These are phyloP conservation scores for Parietaria judaica DNA, from an alignment of 306 rosid genomes.

Conservation along the genomic window DNA sequence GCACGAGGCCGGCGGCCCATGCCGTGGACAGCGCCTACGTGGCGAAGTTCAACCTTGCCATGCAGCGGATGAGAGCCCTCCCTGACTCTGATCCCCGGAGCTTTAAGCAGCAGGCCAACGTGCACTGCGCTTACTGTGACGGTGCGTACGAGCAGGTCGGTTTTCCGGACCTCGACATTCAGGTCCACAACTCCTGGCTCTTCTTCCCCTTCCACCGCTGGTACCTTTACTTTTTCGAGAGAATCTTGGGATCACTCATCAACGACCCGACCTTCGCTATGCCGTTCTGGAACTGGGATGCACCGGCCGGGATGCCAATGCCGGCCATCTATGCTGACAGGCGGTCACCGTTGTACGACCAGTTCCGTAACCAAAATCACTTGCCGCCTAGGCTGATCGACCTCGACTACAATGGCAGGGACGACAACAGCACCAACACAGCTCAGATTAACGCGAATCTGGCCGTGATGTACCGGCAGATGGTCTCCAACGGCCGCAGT, in stretches of 20 bases:
- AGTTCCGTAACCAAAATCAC: conserved; percentile 31
- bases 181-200: conserved; percentile 71
- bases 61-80: conserved; percentile 50
- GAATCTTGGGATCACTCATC: conserved; percentile 54
- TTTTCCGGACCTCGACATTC: conserved; percentile 55
- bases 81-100: conserved; percentile 57
- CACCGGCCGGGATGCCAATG: conserved; percentile 51
- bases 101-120: conserved; percentile 56
- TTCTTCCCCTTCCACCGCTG: conserved; percentile 77
- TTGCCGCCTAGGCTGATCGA: conserved; percentile 48
- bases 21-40: conserved; percentile 34
- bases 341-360: conserved; percentile 47
- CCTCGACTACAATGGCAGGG: conserved; percentile 24
- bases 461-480: conserved; percentile 57
- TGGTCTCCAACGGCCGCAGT: conserved; percentile 53
- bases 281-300: conserved; percentile 81
- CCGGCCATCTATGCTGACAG: conserved; percentile 38
- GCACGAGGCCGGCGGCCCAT: conserved; percentile 58
- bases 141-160: conserved; percentile 65
- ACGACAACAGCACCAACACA: background rate
- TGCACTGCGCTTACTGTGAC: conserved; percentile 83
- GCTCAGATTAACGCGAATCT: conserved; percentile 29
- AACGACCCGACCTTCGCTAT: conserved; percentile 52
- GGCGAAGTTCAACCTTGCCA: conserved; percentile 42
- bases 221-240: conserved; percentile 69